Evolutionary conservation across 148 eudicot species (phyloP), one percentile per base, ranked within the genome.

Genomic region (Suaeda aralocaspica): DNA sequence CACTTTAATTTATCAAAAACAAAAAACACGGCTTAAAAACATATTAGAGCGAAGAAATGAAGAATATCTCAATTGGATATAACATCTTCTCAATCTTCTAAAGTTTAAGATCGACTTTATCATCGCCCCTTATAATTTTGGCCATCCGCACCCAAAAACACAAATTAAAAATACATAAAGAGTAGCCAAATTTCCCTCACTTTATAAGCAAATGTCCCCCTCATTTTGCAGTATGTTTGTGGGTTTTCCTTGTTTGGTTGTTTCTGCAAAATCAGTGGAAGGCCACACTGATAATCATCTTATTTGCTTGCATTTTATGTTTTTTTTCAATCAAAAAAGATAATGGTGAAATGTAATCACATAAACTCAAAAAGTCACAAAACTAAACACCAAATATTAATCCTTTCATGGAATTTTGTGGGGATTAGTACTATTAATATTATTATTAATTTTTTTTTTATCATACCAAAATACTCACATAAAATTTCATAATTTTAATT

Each of bases 171-270:
- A 28, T 12, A n/a, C 11, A 57, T 11, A 26, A 39, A 68, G 5
- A 59, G 26, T 70, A 11, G 5, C 18, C 65, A 22, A 58, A 4
- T 29, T 29, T 62, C 24, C 39, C 44, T 2, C 33, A 64, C 30
- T 55, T 46, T 59, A 64, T 61, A 62, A 50, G 65, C 48, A 77
- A 71, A 70, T 78, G 85, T 69, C 87, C 73, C 30, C 56, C 55
- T 67, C 36, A 66, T 56, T 76, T 76, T 90, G 88, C 87, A 70
- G 75, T 83, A 67, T 80, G 79, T 71, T 68, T 76, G 78, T 73
- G 83, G 78, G 49, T 75, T 76, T 74, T 64, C 77, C 53, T 74
- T 77, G 82, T 81, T 85, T 87, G 85, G 84, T 80, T 67, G 74
- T 82, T 78, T 84, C 78, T 84, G 82, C 69, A 62, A n/a, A 69